Evolutionary conservation across 2,329 filamentous ascomycete genomes (phyloP).

Genomic region (Microdochium trichocladiopsis): DNA sequence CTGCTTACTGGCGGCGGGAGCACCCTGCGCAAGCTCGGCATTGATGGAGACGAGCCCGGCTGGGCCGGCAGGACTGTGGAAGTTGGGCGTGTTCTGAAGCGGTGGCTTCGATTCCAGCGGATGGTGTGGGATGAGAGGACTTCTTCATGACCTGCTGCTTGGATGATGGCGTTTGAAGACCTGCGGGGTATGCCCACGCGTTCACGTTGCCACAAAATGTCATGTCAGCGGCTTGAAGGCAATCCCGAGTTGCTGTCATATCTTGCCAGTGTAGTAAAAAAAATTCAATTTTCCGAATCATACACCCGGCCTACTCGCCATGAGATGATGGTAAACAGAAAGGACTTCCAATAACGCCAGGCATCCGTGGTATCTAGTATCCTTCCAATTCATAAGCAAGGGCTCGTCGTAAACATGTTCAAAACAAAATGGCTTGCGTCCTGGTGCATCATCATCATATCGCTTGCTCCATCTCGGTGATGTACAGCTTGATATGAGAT

Average conservation of each 20-base stretch:
- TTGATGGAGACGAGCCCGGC: slow-evolving; percentile 36
- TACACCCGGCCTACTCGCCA: not conserved
- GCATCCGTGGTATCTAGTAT: slow-evolving; percentile 1
- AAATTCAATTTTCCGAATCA: no score
- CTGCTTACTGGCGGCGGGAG: slow-evolving; percentile 47
- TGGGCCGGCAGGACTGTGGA: slow-evolving; percentile 55
- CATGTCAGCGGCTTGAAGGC: no score
- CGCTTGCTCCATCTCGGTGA: slow-evolving; percentile 96
- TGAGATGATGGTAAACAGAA: not conserved
- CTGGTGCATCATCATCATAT: slow-evolving; percentile 31
- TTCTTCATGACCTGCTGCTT: no score
- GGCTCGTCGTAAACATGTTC: slow-evolving; percentile 15
- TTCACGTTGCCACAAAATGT: no score
- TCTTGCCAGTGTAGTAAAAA: no score
- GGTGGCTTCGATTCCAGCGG: slow-evolving; percentile 56
- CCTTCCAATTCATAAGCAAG: slow-evolving; percentile 14
- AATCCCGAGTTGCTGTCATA: no score
- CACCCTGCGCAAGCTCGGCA: slow-evolving; percentile 25
- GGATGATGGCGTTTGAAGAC: no score
- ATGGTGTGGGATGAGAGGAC: slow-evolving; percentile 23
- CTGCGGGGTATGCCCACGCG: no score
- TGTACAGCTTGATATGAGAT: slow-evolving; percentile 93
- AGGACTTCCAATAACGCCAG: not conserved
- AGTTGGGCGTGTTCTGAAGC: slow-evolving; percentile 47
- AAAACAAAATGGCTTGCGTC: not conserved